Base-by-base conservation (phyloP, 768 basidiomycete species). In the Lanmaoa rubissima region DNA sequence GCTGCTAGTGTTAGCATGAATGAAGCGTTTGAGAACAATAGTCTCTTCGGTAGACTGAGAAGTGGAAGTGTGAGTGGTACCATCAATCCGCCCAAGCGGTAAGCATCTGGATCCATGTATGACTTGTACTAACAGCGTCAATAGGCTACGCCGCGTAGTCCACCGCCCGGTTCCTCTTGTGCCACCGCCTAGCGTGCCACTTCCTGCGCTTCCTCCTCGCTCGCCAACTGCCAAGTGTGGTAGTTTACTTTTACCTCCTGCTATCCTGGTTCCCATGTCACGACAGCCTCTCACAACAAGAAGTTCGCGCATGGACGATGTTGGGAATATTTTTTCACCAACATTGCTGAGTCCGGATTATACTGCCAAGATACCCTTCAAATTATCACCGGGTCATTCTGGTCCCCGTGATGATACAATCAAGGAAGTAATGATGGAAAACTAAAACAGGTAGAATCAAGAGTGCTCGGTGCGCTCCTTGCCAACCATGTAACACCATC, bases 41-140 rank as follows among this genome's bases (percentile, higher is more conserved):
- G 77, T 56, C 66, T 84, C 12, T 71, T 82, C 26, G 77, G 79
- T n/a, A 71, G 84, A 46, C 66, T 84, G 67, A 73, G 84, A 46
- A 85, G 82, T 59, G 84, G 84, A 5, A 86, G 85, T 57, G 21
- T 64, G n/a, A 40, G 55, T 14, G 67, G 79, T 19, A 72, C 76
- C 38, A 63, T 67, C 5, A 60, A 60, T 47, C 40, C 63, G 13
- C 66, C 68, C 11, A 58, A 72, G 21, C 70, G 69, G 77, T 76
- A 52, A 61, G 75, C 70, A 48, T 47, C 49, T 34, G 45, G 39
- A 41, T 28, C 3, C 39, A 49, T 26, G 53, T 13, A 17, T 42
- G 46, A 44, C 26, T 51, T 53, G 19, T 56, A 28, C 49, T 57
- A 41, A 55, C 19, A 14, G 6, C 6, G 11, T 26, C 36, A 10